Evolutionary conservation across 148 eudicot species (phyloP).

Genomic region (Arbutus unedo): DNA sequence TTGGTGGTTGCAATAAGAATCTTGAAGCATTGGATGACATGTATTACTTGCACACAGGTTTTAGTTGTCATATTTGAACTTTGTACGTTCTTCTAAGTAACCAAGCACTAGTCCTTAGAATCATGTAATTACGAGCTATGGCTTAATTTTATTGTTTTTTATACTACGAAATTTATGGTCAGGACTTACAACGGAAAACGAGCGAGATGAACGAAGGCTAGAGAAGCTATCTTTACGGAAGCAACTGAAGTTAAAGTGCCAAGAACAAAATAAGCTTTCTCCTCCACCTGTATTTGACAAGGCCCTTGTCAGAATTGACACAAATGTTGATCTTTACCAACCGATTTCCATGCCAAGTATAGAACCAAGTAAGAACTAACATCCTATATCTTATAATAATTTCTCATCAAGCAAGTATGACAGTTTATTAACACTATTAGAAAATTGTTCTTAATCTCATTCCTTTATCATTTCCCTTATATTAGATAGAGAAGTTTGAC

Average conservation of each 20-base stretch:
- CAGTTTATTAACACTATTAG: background rate
- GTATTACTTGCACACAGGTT: slow-evolving; percentile 86
- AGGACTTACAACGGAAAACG: slow-evolving; percentile 57
- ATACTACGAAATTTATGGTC: slow-evolving; percentile 11
- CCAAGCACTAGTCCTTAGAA: background rate
- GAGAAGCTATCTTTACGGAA: slow-evolving; percentile 83
- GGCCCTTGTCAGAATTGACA: slow-evolving; percentile 35
- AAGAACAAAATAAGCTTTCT: slow-evolving; percentile 41
- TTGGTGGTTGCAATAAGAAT: slow-evolving; percentile 85
- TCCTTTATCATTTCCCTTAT: background rate
- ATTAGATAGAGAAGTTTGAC: background rate
- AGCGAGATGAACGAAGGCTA: slow-evolving; percentile 58
- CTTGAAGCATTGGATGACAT: slow-evolving; percentile 89
- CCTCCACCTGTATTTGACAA: slow-evolving; percentile 30
- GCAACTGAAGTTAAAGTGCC: slow-evolving; percentile 77
- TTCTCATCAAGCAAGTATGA: background rate
- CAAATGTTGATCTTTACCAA: slow-evolving; percentile 34
- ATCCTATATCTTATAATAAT: background rate
- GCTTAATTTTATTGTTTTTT: background rate
- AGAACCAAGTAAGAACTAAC: slow-evolving; percentile 39
- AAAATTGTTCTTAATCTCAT: background rate
- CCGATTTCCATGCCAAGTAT: slow-evolving; percentile 34
- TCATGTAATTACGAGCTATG: background rate
- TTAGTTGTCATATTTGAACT: background rate
- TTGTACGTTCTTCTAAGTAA: background rate